Evolutionary conservation across 108 stramenopile genomes (phyloP).

Genomic region (Skeletonema grethae): DNA sequence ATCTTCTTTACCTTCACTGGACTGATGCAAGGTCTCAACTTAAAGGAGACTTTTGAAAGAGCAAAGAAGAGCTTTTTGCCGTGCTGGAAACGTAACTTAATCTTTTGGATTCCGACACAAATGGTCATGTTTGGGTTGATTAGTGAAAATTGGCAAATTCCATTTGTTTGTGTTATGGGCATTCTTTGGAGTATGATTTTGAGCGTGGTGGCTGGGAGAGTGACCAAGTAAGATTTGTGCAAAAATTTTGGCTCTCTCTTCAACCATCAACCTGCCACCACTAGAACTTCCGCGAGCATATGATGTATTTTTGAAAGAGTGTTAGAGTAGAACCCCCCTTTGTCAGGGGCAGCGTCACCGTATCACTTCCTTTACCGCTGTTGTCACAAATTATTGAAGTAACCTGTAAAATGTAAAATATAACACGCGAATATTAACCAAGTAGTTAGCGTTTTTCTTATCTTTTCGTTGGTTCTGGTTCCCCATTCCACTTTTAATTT

Average conservation of each 20-base stretch:
- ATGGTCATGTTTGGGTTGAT: constrained; percentile 60
- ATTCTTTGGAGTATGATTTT: constrained; percentile 48
- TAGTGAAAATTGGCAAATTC: constrained; percentile 50
- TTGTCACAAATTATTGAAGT: neutral
- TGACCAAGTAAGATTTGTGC: neutral
- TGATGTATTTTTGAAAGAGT: neutral
- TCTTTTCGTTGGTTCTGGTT: neutral
- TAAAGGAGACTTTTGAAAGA: constrained; percentile 36
- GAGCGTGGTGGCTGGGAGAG: constrained; percentile 29
- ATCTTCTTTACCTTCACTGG: constrained; percentile 70
- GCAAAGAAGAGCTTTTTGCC: constrained; percentile 55
- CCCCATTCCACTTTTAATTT: neutral
- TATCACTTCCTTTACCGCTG: neutral
- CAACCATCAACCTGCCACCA: neutral
- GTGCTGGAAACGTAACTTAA: constrained; percentile 54
- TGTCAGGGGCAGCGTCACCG: neutral
- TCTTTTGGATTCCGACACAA: constrained; percentile 73
- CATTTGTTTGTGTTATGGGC: constrained; percentile 42
- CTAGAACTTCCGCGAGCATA: neutral
- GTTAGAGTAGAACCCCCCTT: constrained; percentile 3
- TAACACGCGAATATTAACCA: neutral
- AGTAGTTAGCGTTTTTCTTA: no score
- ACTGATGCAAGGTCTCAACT: constrained; percentile 47
- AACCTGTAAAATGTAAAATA: neutral
- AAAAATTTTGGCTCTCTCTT: neutral